A percentile compares a stretch with the other conserved stretches of the same genome.
Conservation (phyloP, 2,329 filamentous ascomycete species). For the Helotiales sp. region DNA sequence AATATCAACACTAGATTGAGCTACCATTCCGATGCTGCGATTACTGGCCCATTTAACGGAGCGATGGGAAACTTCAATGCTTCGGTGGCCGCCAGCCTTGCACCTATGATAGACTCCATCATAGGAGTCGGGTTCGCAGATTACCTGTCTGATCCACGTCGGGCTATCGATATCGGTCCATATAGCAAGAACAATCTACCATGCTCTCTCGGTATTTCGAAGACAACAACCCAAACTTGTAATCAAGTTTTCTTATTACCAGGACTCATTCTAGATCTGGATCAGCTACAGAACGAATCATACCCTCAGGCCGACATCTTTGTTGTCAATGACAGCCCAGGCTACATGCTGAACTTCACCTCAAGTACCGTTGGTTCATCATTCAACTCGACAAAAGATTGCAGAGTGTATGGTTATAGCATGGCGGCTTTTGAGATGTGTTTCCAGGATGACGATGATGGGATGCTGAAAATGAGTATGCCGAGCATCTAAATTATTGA, state of each 20-base stretch:
- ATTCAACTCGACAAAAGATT: no score
- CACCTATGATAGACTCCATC: not conserved
- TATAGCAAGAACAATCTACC: not conserved
- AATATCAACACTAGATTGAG: not conserved
- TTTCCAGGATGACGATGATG: no score
- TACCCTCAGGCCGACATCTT: no score
- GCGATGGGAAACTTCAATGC: not conserved
- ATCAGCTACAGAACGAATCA: no score
- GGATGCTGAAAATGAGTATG: no score
- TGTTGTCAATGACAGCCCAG: not conserved
- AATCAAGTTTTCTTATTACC: not conserved
- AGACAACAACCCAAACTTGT: not conserved
- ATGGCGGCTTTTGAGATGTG: no score
- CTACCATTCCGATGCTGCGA: not conserved
- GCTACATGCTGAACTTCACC: not conserved
- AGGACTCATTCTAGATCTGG: no score
- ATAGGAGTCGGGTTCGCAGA: not conserved
- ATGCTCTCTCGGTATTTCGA: not conserved
- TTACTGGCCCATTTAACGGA: not conserved
- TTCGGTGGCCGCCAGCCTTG: not conserved
- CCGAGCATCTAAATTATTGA: no score
- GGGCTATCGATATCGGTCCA: not conserved
- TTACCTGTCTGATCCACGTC: not conserved
- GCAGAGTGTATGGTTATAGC: no score
- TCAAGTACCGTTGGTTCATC: no score